phyloP scores from a whole-genome alignment of 164 flowering plant genomes.

The Aristolochia contorta region DNA sequence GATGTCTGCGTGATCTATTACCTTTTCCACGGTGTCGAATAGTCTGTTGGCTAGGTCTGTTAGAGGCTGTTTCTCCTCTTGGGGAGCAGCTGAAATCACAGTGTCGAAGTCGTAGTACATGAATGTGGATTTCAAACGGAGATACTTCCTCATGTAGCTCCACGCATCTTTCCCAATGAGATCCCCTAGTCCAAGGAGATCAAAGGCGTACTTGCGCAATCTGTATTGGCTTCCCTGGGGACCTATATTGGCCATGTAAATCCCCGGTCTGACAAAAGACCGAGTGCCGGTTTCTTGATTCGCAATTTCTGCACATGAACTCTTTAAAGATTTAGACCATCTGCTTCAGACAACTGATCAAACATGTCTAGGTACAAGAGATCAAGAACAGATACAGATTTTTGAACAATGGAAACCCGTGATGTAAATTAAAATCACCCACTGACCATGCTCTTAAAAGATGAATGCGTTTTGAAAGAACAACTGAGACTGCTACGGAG shows the following conservation, averaged over 20 bases:
- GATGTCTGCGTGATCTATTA: constrained; percentile 8
- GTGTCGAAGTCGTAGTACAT: constrained; percentile 89
- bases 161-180: constrained; percentile 54
- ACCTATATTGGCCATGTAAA: constrained; percentile 60
- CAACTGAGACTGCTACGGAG: too few species aligned
- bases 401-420: too few species aligned
- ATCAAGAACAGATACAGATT: too few species aligned
- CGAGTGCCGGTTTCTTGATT: constrained; percentile 84
- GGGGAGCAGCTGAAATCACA: constrained; percentile 63
- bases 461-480: too few species aligned
- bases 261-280: constrained; percentile 58
- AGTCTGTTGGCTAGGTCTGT: constrained; percentile 63
- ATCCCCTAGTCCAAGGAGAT: constrained; percentile 68
- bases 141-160: constrained; percentile 52
- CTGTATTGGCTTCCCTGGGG: constrained; percentile 42
- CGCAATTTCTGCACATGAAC: constrained; percentile 37
- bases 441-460: too few species aligned
- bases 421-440: too few species aligned
- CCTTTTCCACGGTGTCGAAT: constrained; percentile 77
- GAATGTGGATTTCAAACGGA: constrained; percentile 56
- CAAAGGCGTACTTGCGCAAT: constrained; percentile 63
- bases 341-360: too few species aligned
- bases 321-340: too few species aligned
- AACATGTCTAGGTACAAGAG: too few species aligned
- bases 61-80: constrained; percentile 53